These are phyloP conservation scores for Gonapodya sp. DNA, from an alignment of 192 early-diverging fungal genomes.

Conservation along the genomic window DNA sequence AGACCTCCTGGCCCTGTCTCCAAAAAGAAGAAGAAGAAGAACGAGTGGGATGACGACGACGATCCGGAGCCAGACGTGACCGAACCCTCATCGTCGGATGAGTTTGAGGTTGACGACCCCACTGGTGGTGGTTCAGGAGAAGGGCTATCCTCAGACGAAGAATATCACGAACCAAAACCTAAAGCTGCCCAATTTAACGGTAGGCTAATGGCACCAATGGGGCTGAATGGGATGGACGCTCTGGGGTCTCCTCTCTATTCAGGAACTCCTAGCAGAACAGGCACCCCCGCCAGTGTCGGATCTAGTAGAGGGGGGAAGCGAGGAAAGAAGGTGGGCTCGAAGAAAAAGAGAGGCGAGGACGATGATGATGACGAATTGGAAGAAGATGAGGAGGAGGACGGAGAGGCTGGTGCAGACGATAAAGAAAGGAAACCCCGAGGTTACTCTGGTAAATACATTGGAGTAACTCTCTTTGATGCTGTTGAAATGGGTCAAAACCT, in stretches of 20 bases:
- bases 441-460: not conserved
- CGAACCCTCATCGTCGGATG: not conserved
- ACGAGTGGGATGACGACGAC: not conserved
- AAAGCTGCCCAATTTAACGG: not conserved
- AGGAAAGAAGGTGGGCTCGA: not conserved
- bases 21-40: not conserved
- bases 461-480: not conserved
- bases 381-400: not conserved
- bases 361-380: not conserved
- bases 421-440: not conserved
- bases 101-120: not conserved
- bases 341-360: not conserved
- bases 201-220: not conserved
- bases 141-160: not conserved
- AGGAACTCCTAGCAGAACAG: not conserved
- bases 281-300: not conserved
- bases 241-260: not conserved
- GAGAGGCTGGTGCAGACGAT: not conserved
- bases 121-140: not conserved
- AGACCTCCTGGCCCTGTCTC: not conserved
- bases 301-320: not conserved
- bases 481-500: not conserved
- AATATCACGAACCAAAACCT: not conserved
- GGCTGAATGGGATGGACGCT: not conserved
- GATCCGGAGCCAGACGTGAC: not conserved